Evolutionary conservation across 2,329 filamentous ascomycete genomes (phyloP).

Genomic region (Talaromyces atroroseus): DNA sequence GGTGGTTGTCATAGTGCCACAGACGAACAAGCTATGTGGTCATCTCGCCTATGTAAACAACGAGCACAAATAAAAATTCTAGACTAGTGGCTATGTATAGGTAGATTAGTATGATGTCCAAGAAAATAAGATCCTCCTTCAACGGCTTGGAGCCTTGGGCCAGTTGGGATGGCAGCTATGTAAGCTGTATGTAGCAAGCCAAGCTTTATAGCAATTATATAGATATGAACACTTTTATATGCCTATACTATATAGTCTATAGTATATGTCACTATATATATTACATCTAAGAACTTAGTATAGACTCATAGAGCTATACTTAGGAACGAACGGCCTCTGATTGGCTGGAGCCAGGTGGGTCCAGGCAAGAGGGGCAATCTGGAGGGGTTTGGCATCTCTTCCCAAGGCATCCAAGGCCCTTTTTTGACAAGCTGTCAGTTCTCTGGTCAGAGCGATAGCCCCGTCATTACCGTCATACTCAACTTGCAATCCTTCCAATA

Average conservation of each 20-base stretch:
- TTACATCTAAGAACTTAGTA: too few relatives aligned
- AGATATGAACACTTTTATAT: not conserved
- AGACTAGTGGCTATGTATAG: too few relatives aligned
- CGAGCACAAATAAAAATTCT: too few relatives aligned
- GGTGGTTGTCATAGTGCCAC: too few relatives aligned
- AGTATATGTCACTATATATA: not conserved
- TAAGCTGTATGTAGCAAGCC: not conserved
- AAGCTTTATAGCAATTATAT: not conserved
- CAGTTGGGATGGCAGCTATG: not conserved
- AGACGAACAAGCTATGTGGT: too few relatives aligned
- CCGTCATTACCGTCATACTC: not conserved
- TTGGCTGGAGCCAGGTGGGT: not conserved
- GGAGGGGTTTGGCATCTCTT: not conserved
- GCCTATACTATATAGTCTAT: not conserved
- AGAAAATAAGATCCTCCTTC: not conserved
- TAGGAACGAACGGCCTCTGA: not conserved
- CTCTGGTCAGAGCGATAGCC: not conserved
- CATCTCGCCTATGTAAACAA: too few relatives aligned
- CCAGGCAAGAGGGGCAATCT: not conserved
- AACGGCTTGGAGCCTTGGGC: not conserved
- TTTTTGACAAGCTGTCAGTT: not conserved
- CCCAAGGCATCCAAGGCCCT: not conserved
- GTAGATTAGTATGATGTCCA: too few relatives aligned
- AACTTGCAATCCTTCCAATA: not conserved
- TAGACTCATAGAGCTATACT: not conserved